Evolutionary conservation across 148 eudicot species (phyloP), one percentile per base, ranked within the genome.

Genomic region (Polygonum maritimum): DNA sequence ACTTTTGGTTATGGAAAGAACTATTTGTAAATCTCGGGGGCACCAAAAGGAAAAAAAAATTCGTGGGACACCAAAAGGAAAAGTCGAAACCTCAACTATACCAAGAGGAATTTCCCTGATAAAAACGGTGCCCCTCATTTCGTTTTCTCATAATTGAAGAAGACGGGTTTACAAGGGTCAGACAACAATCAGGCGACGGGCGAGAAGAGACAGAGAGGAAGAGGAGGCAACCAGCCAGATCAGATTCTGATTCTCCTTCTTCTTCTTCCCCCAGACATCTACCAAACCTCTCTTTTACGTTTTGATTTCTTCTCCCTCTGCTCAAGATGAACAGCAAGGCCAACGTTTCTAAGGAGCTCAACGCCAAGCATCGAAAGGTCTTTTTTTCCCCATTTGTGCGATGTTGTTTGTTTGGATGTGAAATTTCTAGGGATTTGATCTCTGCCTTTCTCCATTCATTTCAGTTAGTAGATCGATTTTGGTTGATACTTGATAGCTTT

Each of bases 291-390:
- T 5, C 13, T 62, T 62, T 31, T 10, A 7, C 71, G 5, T 33
- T 65, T 65, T n/a, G 8, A 36, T 36, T 65, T 35, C 7, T 65
- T 65, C 40, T 35, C 14, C 14, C 76, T 36, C 21, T 15, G 45
- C 33, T 69, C 76, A 67, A 75, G 72, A 90, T 90, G 94, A 90
- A 88, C 79, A 70, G 78, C 73, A 90, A 90, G 78, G 81, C 90
- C 45, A 74, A 65, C 55, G 85, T 89, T 79, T 52, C 85, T 65
- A 89, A 90, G 79, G 88, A 85, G 81, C 88, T 83, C 73, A 81
- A 79, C 52, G 82, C 81, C 31, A 88, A 83, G 75, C 92, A 90
- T 54, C 73, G 69, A 70, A 90, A 85, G 95, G 95, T 90, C 67
- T 48, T 48, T 58, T 57, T 69, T n/a, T 41, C 26, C 9, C 15